Evolutionary conservation across 805 yeast species (phyloP).

Genomic region (Starmerella lactis-condensi): DNA sequence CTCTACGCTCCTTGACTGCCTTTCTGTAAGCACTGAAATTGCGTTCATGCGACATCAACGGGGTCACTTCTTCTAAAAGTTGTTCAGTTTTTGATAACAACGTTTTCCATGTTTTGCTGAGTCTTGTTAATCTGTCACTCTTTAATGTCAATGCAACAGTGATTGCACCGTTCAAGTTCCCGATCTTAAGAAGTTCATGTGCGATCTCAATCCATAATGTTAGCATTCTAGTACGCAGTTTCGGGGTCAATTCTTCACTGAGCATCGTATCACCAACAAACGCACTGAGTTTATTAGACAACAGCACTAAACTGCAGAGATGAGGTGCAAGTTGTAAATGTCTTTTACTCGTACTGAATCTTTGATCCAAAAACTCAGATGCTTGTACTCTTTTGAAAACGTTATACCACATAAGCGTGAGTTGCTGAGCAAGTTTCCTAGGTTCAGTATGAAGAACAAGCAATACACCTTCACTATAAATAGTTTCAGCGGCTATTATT

Average conservation of each 20-base stretch:
- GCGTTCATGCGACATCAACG: slow-evolving; percentile 21
- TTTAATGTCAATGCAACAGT: slow-evolving; percentile 22
- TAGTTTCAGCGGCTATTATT: too few relatives aligned
- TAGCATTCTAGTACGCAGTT: slow-evolving; percentile 21
- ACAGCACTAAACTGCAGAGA: slow-evolving; percentile 17
- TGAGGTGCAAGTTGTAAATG: slow-evolving; percentile 20
- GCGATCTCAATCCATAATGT: slow-evolving; percentile 25
- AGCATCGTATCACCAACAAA: slow-evolving; percentile 24
- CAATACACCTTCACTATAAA: too few relatives aligned
- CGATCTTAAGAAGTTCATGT: slow-evolving; percentile 18
- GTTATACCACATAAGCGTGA: slow-evolving; percentile 21
- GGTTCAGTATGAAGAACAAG: slow-evolving; percentile 5
- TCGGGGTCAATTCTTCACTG: slow-evolving; percentile 16
- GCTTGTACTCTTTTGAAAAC: slow-evolving; percentile 19
- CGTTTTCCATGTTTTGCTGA: slow-evolving; percentile 22
- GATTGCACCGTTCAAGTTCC: slow-evolving; percentile 22
- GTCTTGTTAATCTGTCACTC: slow-evolving; percentile 22
- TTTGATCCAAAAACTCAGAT: slow-evolving; percentile 22
- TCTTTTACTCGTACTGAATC: slow-evolving; percentile 20
- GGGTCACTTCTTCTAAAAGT: slow-evolving; percentile 16
- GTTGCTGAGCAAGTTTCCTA: slow-evolving; percentile 21
- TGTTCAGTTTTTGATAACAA: slow-evolving; percentile 17
- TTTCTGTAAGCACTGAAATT: slow-evolving; percentile 22
- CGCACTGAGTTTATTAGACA: slow-evolving; percentile 22
- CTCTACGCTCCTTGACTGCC: slow-evolving; percentile 15